A percentile compares a stretch with the other conserved stretches of the same genome.
These are phyloP conservation scores for Daucus carota DNA, from an alignment of 129 eudicot genomes.

Conservation along the genomic window DH1_v3.0 NC_030382.2:57710001-57710500, in stretches of 20 bases:
- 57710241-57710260: constrained; percentile 62
- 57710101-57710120: background rate
- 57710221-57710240: constrained; percentile 99
- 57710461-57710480: background rate
- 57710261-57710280: constrained; percentile 67
- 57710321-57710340: constrained; percentile 66
- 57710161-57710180: background rate
- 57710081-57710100: background rate
- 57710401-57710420: background rate
- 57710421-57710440: background rate
- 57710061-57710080: background rate
- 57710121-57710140: background rate
- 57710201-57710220: constrained; percentile 99
- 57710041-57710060: background rate
- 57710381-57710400: background rate
- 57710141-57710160: background rate
- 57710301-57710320: constrained; percentile 91
- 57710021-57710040: background rate
- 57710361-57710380: background rate
- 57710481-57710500: background rate
- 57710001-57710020: background rate
- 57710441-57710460: background rate
- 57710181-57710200: constrained; percentile 19
- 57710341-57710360: background rate
- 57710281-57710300: constrained; percentile 97